Evolutionary conservation across 1,284 basidiomycete species (phyloP).

Genomic region (Mycena citricolor): DNA sequence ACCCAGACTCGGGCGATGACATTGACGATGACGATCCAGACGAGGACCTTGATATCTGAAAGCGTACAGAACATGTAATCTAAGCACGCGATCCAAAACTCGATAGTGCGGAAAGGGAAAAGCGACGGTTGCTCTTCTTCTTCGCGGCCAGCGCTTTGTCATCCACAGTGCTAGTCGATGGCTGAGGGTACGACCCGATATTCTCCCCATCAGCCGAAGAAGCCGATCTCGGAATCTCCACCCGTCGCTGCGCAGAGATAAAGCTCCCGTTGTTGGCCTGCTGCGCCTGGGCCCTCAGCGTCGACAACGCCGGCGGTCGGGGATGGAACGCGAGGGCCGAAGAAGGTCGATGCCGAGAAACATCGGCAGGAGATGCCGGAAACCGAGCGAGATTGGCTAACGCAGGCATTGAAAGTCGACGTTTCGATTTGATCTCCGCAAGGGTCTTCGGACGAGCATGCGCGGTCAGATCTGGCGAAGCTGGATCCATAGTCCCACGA

Average conservation of each 20-base stretch:
- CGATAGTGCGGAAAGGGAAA: slow-evolving; percentile 33
- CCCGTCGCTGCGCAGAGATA: too few species aligned
- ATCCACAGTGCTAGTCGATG: too few species aligned
- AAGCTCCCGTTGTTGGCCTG: not conserved
- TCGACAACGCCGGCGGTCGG: slow-evolving; percentile 15
- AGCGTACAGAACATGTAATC: slow-evolving; percentile 5
- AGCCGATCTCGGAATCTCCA: too few species aligned
- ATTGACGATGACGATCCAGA: slow-evolving; percentile 90
- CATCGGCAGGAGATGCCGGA: slow-evolving; percentile 19
- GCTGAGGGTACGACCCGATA: too few species aligned
- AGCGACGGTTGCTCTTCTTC: slow-evolving; percentile 28
- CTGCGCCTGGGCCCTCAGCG: slow-evolving; percentile 3
- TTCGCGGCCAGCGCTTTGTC: too few species aligned
- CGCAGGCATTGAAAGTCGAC: slow-evolving; percentile 36
- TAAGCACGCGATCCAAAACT: slow-evolving; percentile 22
- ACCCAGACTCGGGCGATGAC: slow-evolving; percentile 87
- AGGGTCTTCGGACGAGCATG: slow-evolving; percentile 35
- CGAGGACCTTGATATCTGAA: slow-evolving; percentile 80
- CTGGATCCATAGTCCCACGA: too few species aligned
- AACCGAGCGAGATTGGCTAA: slow-evolving; percentile 22
- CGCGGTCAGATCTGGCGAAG: slow-evolving; percentile 23
- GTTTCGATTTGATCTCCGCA: slow-evolving; percentile 36
- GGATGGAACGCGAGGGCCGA: slow-evolving; percentile 25
- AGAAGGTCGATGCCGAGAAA: slow-evolving; percentile 18
- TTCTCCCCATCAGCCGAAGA: too few species aligned